phyloP scores from a whole-genome alignment of 768 basidiomycete genomes.

The Tricholoma flavovirens region DNA sequence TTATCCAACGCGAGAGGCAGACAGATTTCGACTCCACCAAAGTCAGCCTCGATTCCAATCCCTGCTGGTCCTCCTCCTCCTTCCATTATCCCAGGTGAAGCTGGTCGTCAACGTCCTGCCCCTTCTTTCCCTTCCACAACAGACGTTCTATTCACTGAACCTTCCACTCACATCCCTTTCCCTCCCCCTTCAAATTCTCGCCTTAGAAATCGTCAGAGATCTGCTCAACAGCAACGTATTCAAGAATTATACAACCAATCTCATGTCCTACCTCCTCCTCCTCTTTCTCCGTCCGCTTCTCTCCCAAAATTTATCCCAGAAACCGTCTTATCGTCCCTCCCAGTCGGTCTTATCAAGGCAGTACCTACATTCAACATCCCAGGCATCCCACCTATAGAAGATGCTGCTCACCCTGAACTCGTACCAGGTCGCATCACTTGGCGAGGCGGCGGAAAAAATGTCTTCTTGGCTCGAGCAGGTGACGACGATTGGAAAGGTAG shows the following conservation, averaged over 20 bases:
- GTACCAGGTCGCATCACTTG: slow-evolving; percentile 54
- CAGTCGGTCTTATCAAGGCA: slow-evolving; percentile 41
- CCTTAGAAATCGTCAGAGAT: slow-evolving; percentile 32
- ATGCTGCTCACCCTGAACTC: slow-evolving; percentile 21
- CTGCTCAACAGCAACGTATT: slow-evolving; percentile 30
- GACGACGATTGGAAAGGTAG: slow-evolving; percentile 75
- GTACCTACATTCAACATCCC: slow-evolving; percentile 20
- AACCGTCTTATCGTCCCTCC: slow-evolving; percentile 59
- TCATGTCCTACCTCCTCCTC: slow-evolving; percentile 7
- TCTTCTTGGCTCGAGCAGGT: slow-evolving; percentile 65
- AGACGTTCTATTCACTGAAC: slow-evolving; percentile 21
- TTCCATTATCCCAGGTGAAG: slow-evolving; percentile 20
- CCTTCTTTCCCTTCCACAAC: slow-evolving; percentile 25
- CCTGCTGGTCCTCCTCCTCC: slow-evolving; percentile 19
- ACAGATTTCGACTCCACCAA: slow-evolving; percentile 18
- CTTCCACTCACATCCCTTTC: slow-evolving; percentile 21
- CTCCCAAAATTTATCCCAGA: slow-evolving; percentile 45
- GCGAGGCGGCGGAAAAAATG: slow-evolving; percentile 58
- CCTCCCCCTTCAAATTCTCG: slow-evolving; percentile 28
- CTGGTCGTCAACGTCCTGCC: slow-evolving; percentile 19
- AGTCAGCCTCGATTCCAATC: slow-evolving; percentile 36
- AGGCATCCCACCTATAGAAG: slow-evolving; percentile 1
- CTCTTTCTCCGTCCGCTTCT: slow-evolving; percentile 1
- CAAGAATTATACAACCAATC: slow-evolving; percentile 40
- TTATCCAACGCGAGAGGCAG: slow-evolving; percentile 14